These are phyloP conservation scores for Tetrapyrgos nigripes DNA, from an alignment of 1,284 basidiomycete genomes.

Conservation along the genomic window DNA sequence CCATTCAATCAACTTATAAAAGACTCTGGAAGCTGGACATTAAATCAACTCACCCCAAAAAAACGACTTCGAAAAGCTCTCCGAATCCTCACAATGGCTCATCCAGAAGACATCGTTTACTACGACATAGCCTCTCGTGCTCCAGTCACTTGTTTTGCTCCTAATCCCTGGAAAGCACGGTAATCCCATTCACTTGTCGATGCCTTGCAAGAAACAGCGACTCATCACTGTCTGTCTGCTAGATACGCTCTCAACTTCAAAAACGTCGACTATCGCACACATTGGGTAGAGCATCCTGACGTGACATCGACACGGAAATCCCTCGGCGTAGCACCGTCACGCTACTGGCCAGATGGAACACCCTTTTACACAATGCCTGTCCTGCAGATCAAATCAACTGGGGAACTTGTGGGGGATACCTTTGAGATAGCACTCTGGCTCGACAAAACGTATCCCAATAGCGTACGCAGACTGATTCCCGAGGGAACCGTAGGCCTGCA, in stretches of 20 bases:
- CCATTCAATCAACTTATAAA: too few relatives aligned
- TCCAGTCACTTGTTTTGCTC: too few relatives aligned
- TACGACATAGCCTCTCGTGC: too few relatives aligned
- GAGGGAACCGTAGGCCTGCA: constrained; percentile 1
- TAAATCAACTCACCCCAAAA: too few relatives aligned
- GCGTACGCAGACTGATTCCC: constrained; percentile 16
- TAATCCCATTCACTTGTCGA: too few relatives aligned
- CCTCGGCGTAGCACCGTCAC: constrained; percentile 14
- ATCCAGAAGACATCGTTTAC: too few relatives aligned
- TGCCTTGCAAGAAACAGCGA: too few relatives aligned
- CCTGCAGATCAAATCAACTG: constrained; percentile 23
- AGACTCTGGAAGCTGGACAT: too few relatives aligned
- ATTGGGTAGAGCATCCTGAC: constrained; percentile 25
- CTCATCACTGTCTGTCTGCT: background rate
- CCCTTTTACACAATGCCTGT: constrained; percentile 29
- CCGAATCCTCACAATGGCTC: too few relatives aligned
- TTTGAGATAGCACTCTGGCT: constrained; percentile 28
- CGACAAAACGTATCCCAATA: constrained; percentile 26
- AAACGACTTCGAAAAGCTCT: too few relatives aligned
- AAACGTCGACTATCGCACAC: constrained; percentile 22
- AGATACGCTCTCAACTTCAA: constrained; percentile 23
- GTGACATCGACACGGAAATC: constrained; percentile 14
- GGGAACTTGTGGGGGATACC: constrained; percentile 22
- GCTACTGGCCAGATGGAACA: constrained; percentile 16
- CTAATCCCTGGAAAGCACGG: too few relatives aligned